Base-by-base conservation (phyloP, 2,329 filamentous ascomycete genomes). In the Diaporthe australafricana region DNA sequence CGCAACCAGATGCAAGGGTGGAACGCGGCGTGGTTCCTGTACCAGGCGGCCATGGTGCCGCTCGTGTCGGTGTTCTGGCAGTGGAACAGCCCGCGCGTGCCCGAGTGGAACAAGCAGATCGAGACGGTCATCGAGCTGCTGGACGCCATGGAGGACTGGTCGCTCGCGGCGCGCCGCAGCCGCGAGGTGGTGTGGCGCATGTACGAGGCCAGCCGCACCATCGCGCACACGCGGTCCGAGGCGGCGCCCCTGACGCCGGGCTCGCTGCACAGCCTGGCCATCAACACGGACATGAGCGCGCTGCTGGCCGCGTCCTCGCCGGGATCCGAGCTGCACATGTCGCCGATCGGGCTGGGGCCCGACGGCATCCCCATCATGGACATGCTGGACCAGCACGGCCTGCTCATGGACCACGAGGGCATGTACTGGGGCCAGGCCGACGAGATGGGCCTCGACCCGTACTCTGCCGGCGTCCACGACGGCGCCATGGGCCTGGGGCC, bases 1-100 rank as follows among this genome's bases (percentile, higher is more conserved):
- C 88, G 90, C 56, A 93, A 94, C 78, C 90, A 94, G 78, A 93
- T 95, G 83, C 90, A 90, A 0, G 93, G 93, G 11, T 95, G 93
- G 93, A 94, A 94, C 79, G 93, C 91, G 0, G 92, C 93, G 2
- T 95, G 93, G 92, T 92, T 94, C 81, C 87, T 94, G 72, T 95
- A 94, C 82, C 93, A 95, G 80, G 92, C 93, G 0, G 90, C 90
- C 74, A 93, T 95, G 91, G 90, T 95, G 11, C 93, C 93, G 0
- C 87, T 96, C 1, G 88, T 96, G 14, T 92, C 89, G 27, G 85
- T 95, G 16, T 94, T 94, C 79, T 92, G 89, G 85, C 91, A 94
- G 78, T 85, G 83, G 81, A 83, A 84, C 71, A 85, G 82, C 77
- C 83, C 85, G 12, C 82, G 82, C 42, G 84, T 87, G 25, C 78